Conservation (phyloP, 2,329 filamentous ascomycete genomes). For the Nannizzia gypsea region DNA sequence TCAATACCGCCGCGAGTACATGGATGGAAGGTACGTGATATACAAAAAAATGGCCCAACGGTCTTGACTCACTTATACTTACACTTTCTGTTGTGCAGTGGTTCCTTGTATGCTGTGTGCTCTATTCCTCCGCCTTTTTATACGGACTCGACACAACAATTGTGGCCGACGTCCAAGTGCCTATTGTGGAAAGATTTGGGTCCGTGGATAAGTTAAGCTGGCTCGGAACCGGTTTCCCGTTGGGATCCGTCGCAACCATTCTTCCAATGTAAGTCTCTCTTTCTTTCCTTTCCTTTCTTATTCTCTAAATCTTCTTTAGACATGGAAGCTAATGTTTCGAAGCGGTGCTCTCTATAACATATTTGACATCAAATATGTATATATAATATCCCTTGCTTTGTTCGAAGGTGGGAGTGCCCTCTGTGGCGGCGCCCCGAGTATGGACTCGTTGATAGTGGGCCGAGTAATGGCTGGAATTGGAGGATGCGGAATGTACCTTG, state of each 20-base stretch:
- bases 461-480: conserved; percentile 27
- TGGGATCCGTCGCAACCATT: conserved; percentile 30
- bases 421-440: conserved; percentile 36
- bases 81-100: neutral
- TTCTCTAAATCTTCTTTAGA: too few species aligned
- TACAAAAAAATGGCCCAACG: neutral
- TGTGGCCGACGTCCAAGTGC: conserved; percentile 23
- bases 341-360: conserved; percentile 30
- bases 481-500: conserved; percentile 24
- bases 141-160: neutral
- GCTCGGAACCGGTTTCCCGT: conserved; percentile 33
- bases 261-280: conserved; percentile 17
- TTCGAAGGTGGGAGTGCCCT: conserved; percentile 26
- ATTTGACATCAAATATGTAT: conserved; percentile 38
- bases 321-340: neutral
- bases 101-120: neutral
- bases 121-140: neutral
- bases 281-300: too few species aligned
- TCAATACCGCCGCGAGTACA: neutral
- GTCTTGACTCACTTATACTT: neutral
- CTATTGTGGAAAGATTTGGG: conserved; percentile 30
- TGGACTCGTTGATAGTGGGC: conserved; percentile 37
- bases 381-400: conserved; percentile 20
- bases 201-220: conserved; percentile 32
- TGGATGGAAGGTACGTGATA: neutral